Conservation (phyloP, 495 filamentous ascomycete genomes). For the Thermothielavioides terrestris region DNA sequence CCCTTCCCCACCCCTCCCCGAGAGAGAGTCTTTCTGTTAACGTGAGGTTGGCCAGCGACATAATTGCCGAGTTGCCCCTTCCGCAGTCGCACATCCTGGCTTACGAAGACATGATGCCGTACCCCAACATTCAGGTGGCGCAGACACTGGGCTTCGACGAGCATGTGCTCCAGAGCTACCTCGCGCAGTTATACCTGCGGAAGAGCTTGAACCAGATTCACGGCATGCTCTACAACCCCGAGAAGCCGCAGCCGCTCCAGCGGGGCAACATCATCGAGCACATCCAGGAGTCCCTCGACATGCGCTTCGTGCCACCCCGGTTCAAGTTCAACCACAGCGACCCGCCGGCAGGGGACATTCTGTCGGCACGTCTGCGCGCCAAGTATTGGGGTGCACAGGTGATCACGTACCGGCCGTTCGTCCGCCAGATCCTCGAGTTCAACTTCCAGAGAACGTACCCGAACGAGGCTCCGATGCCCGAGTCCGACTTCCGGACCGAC, state of each 20-base stretch:
- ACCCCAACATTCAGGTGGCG: slow-evolving; percentile 47
- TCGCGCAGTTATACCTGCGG: slow-evolving; percentile 75
- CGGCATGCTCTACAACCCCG: slow-evolving; percentile 64
- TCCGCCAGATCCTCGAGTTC: slow-evolving; percentile 55
- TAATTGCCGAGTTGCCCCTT: slow-evolving; percentile 79
- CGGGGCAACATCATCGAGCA: slow-evolving; percentile 38
- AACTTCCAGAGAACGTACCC: slow-evolving; percentile 26
- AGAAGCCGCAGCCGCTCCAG: slow-evolving; percentile 18
- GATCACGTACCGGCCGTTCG: slow-evolving; percentile 77
- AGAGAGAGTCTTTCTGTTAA: neutral
- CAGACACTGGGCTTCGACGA: slow-evolving; percentile 34
- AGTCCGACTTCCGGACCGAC: neutral
- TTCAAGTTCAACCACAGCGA: slow-evolving; percentile 61
- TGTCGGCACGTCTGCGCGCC: slow-evolving; percentile 74
- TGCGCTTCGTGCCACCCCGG: slow-evolving; percentile 30
- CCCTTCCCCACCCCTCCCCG: too few relatives aligned
- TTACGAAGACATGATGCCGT: slow-evolving; percentile 57
- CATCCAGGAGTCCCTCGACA: slow-evolving; percentile 39
- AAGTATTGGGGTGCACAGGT: slow-evolving; percentile 92
- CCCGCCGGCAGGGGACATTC: slow-evolving; percentile 63
- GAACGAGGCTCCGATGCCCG: slow-evolving; percentile 18
- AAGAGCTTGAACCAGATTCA: slow-evolving; percentile 81
- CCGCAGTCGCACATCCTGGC: slow-evolving; percentile 71
- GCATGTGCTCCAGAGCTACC: slow-evolving; percentile 69
- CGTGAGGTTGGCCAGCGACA: slow-evolving; percentile 52